These are phyloP conservation scores for Corylus avellana DNA, from an alignment of 306 rosid species.

Conservation along the genomic window DNA sequence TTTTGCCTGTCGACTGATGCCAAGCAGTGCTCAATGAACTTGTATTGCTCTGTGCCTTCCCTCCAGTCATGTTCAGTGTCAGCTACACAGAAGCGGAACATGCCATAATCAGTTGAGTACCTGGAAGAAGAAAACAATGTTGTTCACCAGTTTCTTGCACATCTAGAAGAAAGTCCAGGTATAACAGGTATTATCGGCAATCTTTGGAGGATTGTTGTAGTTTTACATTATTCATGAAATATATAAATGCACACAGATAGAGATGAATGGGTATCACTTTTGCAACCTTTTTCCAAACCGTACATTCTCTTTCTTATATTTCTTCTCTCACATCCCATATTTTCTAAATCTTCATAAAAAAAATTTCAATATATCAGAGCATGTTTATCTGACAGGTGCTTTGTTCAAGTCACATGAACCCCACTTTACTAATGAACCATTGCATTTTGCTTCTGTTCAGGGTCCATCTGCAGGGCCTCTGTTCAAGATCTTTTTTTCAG, in stretches of 20 bases:
- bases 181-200: neutral
- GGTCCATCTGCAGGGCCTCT: neutral
- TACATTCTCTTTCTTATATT: neutral
- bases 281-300: neutral
- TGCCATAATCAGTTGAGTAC: conserved; percentile 82
- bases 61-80: conserved; percentile 96
- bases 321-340: neutral
- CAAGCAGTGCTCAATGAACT: conserved; percentile 83
- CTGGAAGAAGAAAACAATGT: conserved; percentile 37
- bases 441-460: neutral
- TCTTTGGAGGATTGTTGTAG: neutral
- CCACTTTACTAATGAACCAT: neutral
- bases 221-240: neutral
- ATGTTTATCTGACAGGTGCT: neutral
- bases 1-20: conserved; percentile 87
- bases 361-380: neutral
- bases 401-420: neutral
- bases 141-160: neutral
- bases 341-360: neutral
- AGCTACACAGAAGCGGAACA: conserved; percentile 95
- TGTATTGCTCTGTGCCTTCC: conserved; percentile 80
- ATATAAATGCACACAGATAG: neutral
- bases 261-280: neutral
- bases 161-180: neutral
- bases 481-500: neutral